These are phyloP conservation scores for Paraglomus brasilianum DNA, from an alignment of 192 early-diverging fungal species.

Conservation along the genomic window DNA sequence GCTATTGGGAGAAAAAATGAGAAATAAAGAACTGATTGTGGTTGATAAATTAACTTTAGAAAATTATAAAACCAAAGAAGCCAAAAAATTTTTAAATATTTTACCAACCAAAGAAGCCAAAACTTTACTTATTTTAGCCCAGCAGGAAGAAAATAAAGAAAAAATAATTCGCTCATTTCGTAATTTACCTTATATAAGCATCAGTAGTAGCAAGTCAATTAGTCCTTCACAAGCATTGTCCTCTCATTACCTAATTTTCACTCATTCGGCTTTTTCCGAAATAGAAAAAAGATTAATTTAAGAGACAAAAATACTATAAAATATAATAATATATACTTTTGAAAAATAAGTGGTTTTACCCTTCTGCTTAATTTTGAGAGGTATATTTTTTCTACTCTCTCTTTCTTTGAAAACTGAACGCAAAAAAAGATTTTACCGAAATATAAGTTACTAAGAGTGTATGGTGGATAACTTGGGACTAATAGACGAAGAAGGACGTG, in stretches of 20 bases:
- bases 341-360: too few species aligned
- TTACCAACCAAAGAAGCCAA: slow-evolving; percentile 1
- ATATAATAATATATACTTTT: too few species aligned
- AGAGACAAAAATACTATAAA: not conserved
- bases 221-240: not conserved
- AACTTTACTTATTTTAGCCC: not conserved
- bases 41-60: slow-evolving; percentile 4
- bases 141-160: not conserved
- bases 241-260: not conserved
- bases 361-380: too few species aligned
- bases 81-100: slow-evolving; percentile 1
- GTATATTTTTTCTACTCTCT: too few species aligned
- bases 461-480: slow-evolving; percentile 13
- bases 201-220: not conserved
- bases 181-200: slow-evolving; percentile 17
- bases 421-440: too few species aligned
- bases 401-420: too few species aligned
- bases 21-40: not conserved
- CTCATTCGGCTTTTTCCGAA: slow-evolving; percentile 7
- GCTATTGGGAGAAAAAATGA: slow-evolving; percentile 14
- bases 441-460: slow-evolving; percentile 2
- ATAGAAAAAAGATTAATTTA: slow-evolving; percentile 14
- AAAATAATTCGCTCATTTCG: slow-evolving; percentile 1
- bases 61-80: slow-evolving; percentile 16
- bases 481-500: slow-evolving; percentile 12